These are phyloP conservation scores for Blyttiomyces sp. DNA, from an alignment of 371 early-diverging fungal species.

Conservation along the genomic window DNA sequence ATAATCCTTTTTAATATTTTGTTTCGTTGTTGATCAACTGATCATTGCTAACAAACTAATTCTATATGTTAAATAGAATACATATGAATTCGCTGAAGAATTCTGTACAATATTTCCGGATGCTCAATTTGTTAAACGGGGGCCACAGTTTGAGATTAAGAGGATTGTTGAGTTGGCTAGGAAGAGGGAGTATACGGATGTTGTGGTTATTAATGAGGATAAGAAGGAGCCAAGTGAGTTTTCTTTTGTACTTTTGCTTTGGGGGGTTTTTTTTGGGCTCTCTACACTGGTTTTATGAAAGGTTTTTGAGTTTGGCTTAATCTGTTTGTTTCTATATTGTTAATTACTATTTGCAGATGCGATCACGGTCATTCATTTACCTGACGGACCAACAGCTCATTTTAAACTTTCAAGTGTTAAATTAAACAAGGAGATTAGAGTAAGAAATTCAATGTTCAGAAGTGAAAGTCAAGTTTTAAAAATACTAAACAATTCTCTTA, in stretches of 20 bases:
- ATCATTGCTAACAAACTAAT: slow-evolving; percentile 20
- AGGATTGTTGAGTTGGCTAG: slow-evolving; percentile 86
- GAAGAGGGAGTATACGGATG: slow-evolving; percentile 87
- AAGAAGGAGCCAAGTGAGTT: slow-evolving; percentile 79
- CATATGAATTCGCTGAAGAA: slow-evolving; percentile 86
- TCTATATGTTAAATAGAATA: slow-evolving; percentile 25
- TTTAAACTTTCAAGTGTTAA: slow-evolving; percentile 85
- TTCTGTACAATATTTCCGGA: slow-evolving; percentile 88
- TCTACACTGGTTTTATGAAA: too few species aligned
- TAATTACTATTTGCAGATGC: slow-evolving; percentile 56
- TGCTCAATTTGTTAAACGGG: slow-evolving; percentile 85
- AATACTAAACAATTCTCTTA: not conserved
- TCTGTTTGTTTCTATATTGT: not conserved
- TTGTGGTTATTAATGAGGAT: slow-evolving; percentile 91
- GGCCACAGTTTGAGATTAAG: slow-evolving; percentile 79
- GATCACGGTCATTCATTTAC: slow-evolving; percentile 90
- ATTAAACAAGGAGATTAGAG: slow-evolving; percentile 74
- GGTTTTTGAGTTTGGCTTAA: not conserved
- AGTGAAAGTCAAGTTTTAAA: not conserved
- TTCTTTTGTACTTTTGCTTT: too few species aligned
- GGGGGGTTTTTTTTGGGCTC: slow-evolving; percentile 2
- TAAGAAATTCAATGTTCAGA: slow-evolving; percentile 8
- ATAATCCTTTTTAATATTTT: too few species aligned
- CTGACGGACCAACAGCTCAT: slow-evolving; percentile 95
- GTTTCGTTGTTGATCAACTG: not conserved